phyloP scores from a whole-genome alignment of 2,329 filamentous ascomycete genomes.

The Venturiaceae sp. region DNA sequence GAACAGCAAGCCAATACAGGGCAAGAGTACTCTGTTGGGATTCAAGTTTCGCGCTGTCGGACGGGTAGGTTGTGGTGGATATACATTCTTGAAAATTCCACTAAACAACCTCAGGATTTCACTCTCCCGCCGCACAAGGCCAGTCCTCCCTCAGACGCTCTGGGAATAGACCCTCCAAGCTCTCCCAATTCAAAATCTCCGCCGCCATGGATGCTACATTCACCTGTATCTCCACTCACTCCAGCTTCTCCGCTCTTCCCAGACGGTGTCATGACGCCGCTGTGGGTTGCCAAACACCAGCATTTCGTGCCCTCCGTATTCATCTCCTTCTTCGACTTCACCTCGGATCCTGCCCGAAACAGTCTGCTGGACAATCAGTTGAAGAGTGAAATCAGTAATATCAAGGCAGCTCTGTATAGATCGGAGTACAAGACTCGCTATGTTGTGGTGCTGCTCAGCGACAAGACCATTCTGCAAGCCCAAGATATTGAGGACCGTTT shows the following conservation, averaged over 20 bases:
- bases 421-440: conserved; percentile 72
- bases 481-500: conserved; percentile 65
- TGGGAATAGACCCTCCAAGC: background rate
- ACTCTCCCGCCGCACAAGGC: conserved; percentile 54
- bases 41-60: conserved; percentile 67
- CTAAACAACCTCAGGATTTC: conserved; percentile 34
- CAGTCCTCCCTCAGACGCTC: conserved; percentile 39
- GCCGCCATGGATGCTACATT: conserved; percentile 57
- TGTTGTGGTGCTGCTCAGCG: conserved; percentile 67
- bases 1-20: conserved; percentile 47
- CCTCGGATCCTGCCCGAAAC: conserved; percentile 60
- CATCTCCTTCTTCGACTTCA: conserved; percentile 71
- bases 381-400: conserved; percentile 73
- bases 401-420: conserved; percentile 57
- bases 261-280: conserved; percentile 72
- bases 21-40: conserved; percentile 34
- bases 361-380: conserved; percentile 79
- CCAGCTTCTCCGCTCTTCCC: conserved; percentile 77
- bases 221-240: conserved; percentile 81
- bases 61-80: conserved; percentile 56
- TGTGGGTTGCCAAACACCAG: conserved; percentile 87
- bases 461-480: conserved; percentile 50
- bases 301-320: conserved; percentile 70
- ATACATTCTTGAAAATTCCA: background rate
- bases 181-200: conserved; percentile 38